These are phyloP conservation scores for Eucalyptus dawsonii DNA, from an alignment of 345 rosid genomes.

Conservation along the genomic window DNA sequence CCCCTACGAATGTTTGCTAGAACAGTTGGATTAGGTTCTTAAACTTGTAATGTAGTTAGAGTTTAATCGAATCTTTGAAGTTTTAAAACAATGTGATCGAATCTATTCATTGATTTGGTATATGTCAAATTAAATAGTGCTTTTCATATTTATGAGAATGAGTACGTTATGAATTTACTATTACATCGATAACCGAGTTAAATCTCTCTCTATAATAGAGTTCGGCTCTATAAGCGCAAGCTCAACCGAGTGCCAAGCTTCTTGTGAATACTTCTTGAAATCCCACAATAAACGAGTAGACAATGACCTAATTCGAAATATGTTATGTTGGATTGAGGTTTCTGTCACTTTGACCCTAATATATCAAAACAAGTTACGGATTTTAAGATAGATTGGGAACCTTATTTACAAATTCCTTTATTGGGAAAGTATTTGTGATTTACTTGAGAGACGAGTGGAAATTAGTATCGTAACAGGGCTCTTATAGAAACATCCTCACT, in stretches of 20 bases:
- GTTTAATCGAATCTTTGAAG: neutral
- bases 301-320: rapidly evolving
- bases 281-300: rapidly evolving
- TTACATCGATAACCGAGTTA: rapidly evolving
- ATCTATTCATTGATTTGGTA: neutral
- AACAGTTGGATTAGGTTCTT: neutral
- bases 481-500: neutral
- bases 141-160: neutral
- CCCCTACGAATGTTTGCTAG: neutral
- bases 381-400: neutral
- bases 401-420: rapidly evolving
- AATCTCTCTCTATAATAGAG: rapidly evolving
- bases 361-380: rapidly evolving
- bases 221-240: rapidly evolving
- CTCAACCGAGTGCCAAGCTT: rapidly evolving
- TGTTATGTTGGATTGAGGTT: rapidly evolving
- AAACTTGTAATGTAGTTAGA: neutral
- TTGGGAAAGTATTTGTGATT: neutral
- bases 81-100: neutral
- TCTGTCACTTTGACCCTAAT: rapidly evolving
- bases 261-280: neutral
- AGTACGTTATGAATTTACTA: rapidly evolving
- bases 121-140: rapidly evolving
- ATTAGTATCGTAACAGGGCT: neutral
- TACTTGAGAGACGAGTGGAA: neutral